phyloP scores from a whole-genome alignment of 306 rosid species.

The Glycine latifolia region DNA sequence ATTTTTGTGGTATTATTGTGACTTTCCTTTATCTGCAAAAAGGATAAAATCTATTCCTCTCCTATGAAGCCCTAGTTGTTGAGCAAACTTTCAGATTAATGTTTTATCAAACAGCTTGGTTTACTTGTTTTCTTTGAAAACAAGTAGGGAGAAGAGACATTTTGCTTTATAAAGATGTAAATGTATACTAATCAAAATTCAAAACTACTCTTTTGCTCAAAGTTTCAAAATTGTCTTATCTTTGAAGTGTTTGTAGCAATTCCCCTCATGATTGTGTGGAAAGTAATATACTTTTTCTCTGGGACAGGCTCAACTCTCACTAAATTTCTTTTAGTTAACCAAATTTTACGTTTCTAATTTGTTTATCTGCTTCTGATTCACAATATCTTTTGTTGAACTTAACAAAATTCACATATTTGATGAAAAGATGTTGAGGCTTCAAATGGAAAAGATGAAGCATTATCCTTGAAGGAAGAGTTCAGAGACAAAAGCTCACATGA shows the following conservation, averaged over 20 bases:
- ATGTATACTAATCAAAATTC: background rate
- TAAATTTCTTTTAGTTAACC: slow-evolving; percentile 15
- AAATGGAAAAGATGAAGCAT: slow-evolving; percentile 50
- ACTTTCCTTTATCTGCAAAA: background rate
- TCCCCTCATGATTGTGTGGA: slow-evolving; percentile 7
- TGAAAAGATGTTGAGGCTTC: slow-evolving; percentile 56
- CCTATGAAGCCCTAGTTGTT: background rate
- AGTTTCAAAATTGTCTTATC: background rate
- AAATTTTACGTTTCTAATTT: slow-evolving; percentile 1
- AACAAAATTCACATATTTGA: slow-evolving; percentile 48
- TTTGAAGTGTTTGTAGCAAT: slow-evolving; percentile 29
- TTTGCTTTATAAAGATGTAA: slow-evolving; percentile 6
- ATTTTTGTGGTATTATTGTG: background rate
- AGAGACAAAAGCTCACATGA: slow-evolving; percentile 48
- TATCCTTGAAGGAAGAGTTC: slow-evolving; percentile 49
- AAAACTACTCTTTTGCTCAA: background rate
- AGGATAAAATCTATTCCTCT: background rate
- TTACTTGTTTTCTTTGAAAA: background rate
- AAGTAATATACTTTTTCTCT: slow-evolving; percentile 7
- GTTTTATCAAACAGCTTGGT: background rate
- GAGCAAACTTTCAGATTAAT: slow-evolving; percentile 16
- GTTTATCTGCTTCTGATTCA: slow-evolving; percentile 37
- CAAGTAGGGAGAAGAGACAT: background rate
- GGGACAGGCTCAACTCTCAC: slow-evolving; percentile 11
- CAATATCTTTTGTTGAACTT: slow-evolving; percentile 41